These are phyloP conservation scores for Lactarius indigo DNA, from an alignment of 768 basidiomycete species.

Conservation along the genomic window DNA sequence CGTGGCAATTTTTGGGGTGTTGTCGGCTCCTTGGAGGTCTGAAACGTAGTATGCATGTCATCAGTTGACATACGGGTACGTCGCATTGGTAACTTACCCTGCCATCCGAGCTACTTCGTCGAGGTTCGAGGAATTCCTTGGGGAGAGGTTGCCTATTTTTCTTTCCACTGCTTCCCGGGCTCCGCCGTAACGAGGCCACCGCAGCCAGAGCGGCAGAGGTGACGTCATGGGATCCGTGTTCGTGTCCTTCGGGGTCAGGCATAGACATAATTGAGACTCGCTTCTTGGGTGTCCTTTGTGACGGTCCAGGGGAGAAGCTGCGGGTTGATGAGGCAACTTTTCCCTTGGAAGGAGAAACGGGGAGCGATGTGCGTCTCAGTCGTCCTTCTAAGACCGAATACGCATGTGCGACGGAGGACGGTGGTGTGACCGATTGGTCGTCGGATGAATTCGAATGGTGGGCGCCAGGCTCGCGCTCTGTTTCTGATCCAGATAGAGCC, in stretches of 20 bases:
- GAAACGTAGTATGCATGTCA: neutral
- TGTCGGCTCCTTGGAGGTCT: slow-evolving; percentile 22
- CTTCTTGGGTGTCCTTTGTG: slow-evolving; percentile 41
- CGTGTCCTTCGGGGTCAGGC: slow-evolving; percentile 26
- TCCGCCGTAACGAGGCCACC: slow-evolving; percentile 53
- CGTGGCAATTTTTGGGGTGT: slow-evolving; percentile 24
- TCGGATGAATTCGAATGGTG: slow-evolving; percentile 35
- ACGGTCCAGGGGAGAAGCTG: slow-evolving; percentile 39
- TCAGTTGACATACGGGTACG: neutral
- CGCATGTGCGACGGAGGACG: slow-evolving; percentile 29
- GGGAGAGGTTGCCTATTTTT: slow-evolving; percentile 50
- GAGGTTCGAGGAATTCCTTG: slow-evolving; percentile 43
- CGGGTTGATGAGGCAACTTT: slow-evolving; percentile 24
- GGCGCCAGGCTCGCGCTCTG: slow-evolving; percentile 61
- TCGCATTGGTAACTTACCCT: slow-evolving; percentile 35
- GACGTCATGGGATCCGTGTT: slow-evolving; percentile 39
- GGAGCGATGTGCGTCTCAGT: slow-evolving; percentile 46
- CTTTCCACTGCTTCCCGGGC: slow-evolving; percentile 39
- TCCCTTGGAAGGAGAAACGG: slow-evolving; percentile 42
- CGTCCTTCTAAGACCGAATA: slow-evolving; percentile 32
- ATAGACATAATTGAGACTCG: slow-evolving; percentile 38
- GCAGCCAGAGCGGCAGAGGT: slow-evolving; percentile 58
- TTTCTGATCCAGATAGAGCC: slow-evolving; percentile 69
- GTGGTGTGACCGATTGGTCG: slow-evolving; percentile 39
- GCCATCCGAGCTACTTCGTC: slow-evolving; percentile 39